These are phyloP conservation scores for Pseudopyrenochaeta lycopersici DNA, from an alignment of 2,329 filamentous ascomycete genomes.

Conservation along the genomic window DNA sequence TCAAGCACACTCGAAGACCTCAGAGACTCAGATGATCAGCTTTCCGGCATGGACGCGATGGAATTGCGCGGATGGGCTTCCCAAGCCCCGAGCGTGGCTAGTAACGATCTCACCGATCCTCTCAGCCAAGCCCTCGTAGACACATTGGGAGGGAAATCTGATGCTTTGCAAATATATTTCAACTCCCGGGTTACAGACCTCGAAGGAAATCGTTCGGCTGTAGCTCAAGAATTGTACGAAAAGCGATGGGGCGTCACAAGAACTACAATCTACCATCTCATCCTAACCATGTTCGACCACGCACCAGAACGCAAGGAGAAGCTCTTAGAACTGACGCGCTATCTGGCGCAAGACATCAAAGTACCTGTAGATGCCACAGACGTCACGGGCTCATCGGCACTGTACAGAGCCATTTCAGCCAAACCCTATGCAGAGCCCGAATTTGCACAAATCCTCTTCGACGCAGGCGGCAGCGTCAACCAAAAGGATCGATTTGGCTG, in stretches of 20 bases:
- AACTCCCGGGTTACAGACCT: conserved; percentile 1
- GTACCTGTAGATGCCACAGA: conserved; percentile 22
- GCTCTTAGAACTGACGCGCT: conserved; percentile 12
- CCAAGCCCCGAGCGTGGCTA: conserved; percentile 10
- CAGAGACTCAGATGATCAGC: conserved; percentile 12
- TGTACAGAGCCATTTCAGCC: conserved; percentile 22
- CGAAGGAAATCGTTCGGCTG: conserved; percentile 8
- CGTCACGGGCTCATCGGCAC: conserved; percentile 16
- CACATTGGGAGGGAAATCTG: too few relatives aligned
- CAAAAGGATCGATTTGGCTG: conserved; percentile 16
- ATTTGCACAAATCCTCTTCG: conserved; percentile 25
- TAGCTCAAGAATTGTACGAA: conserved; percentile 10
- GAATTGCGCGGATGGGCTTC: conserved; percentile 22
- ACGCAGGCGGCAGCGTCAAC: conserved; percentile 21
- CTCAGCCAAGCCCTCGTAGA: conserved; percentile 3
- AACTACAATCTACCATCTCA: conserved; percentile 17
- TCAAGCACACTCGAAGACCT: conserved; percentile 17
- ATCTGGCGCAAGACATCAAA: conserved; percentile 13
- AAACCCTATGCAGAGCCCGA: conserved; percentile 22
- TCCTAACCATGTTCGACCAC: conserved; percentile 14
- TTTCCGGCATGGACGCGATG: conserved; percentile 22
- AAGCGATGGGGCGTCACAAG: conserved; percentile 21
- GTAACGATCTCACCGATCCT: conserved; percentile 19
- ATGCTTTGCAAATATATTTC: too few relatives aligned
- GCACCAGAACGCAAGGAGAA: conserved; percentile 5